Evolutionary conservation across 805 yeast species (phyloP).

Genomic region (Geotrichum ghanense): DNA sequence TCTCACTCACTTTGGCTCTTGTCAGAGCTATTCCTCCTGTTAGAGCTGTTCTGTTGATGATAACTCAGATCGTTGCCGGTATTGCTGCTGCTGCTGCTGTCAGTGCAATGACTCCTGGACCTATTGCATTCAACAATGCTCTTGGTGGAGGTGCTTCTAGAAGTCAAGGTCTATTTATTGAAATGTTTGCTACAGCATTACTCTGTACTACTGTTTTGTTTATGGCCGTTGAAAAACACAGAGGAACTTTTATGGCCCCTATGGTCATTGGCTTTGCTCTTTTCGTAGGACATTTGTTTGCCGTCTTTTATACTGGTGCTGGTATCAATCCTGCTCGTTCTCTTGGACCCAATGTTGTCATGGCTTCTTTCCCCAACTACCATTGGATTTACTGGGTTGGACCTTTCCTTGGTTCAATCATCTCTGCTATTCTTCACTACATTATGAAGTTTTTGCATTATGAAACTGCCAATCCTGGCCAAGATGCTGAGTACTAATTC

Average conservation of each 20-base stretch:
- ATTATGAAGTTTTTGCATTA: slow-evolving; percentile 53
- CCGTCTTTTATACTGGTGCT: slow-evolving; percentile 80
- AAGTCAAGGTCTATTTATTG: slow-evolving; percentile 68
- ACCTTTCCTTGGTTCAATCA: slow-evolving; percentile 58
- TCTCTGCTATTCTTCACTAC: slow-evolving; percentile 61
- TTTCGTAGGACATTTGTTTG: slow-evolving; percentile 70
- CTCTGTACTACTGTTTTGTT: slow-evolving; percentile 68
- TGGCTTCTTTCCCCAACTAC: slow-evolving; percentile 61
- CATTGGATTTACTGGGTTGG: slow-evolving; percentile 95
- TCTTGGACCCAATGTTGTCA: slow-evolving; percentile 74
- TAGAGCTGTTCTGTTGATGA: slow-evolving; percentile 53
- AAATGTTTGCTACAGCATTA: slow-evolving; percentile 67
- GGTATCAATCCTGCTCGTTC: slow-evolving; percentile 89
- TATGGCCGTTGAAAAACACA: slow-evolving; percentile 74
- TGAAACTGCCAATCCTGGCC: slow-evolving; percentile 59
- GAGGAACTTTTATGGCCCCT: slow-evolving; percentile 70
- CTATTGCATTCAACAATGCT: slow-evolving; percentile 55
- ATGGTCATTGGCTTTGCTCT: slow-evolving; percentile 72
- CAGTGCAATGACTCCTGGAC: slow-evolving; percentile 75
- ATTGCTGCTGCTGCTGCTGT: slow-evolving; percentile 91
- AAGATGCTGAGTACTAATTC: slow-evolving; percentile 38
- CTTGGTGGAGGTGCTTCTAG: slow-evolving; percentile 63
- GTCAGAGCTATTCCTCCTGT: slow-evolving; percentile 65
- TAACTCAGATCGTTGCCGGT: slow-evolving; percentile 71
- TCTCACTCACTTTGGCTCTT: slow-evolving; percentile 57